These are phyloP conservation scores for Tetradesmus lagerheimii DNA, from an alignment of 139 green algal genomes.

Conservation along the genomic window DNA sequence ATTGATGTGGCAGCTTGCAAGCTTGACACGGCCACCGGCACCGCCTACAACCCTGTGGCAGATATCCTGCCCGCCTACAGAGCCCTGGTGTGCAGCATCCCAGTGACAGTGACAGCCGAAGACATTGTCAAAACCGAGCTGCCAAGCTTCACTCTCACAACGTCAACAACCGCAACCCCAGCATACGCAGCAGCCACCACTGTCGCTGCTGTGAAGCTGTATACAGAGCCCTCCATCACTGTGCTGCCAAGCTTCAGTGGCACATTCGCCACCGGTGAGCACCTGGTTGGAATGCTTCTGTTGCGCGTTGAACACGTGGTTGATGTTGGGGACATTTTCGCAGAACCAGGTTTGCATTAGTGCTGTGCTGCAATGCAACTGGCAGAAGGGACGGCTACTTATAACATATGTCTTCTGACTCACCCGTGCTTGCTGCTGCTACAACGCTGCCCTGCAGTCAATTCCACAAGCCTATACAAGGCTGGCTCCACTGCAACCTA, in stretches of 20 bases:
- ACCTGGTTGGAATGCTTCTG: background rate
- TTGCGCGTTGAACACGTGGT: too few species aligned
- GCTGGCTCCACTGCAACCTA: background rate
- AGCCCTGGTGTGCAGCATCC: conserved; percentile 8
- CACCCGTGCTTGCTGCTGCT: background rate
- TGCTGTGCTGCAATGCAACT: too few species aligned
- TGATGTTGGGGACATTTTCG: too few species aligned
- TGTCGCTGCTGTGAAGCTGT: background rate
- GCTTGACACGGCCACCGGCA: background rate
- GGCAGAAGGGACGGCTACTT: too few species aligned
- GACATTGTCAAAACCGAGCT: background rate
- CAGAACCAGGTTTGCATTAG: too few species aligned
- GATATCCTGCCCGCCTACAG: background rate
- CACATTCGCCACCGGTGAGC: background rate
- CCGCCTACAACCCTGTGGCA: background rate
- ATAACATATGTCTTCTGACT: background rate
- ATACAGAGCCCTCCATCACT: background rate
- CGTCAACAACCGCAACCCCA: background rate
- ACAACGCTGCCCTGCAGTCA: background rate
- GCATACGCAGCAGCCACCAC: background rate
- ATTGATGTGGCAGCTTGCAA: background rate
- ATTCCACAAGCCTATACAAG: background rate
- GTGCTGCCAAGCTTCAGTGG: background rate
- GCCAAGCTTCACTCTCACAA: background rate
- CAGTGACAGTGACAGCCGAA: background rate